phyloP scores from a whole-genome alignment of 805 yeast genomes.

The Saturnispora diversa region DNA sequence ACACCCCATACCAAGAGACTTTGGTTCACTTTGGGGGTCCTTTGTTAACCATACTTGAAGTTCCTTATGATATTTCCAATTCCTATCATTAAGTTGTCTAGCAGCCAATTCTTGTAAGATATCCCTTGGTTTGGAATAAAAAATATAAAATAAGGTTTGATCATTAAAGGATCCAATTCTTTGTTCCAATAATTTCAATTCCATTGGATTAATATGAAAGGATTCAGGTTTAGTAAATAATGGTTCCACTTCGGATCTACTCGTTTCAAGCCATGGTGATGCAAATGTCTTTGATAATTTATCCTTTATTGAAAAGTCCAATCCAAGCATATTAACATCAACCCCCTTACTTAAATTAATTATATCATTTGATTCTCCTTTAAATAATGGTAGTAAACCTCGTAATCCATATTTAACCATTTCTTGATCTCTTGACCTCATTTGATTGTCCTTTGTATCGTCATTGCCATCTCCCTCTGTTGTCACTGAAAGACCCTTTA shows the following conservation, averaged over 20 bases:
- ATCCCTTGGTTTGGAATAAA: constrained; percentile 90
- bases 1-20: constrained; percentile 68
- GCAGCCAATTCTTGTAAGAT: constrained; percentile 91
- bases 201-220: constrained; percentile 29
- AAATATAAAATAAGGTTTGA: constrained; percentile 87
- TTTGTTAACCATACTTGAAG: constrained; percentile 95
- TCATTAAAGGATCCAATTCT: constrained; percentile 63
- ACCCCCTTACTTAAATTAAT: constrained; percentile 66
- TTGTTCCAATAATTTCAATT: constrained; percentile 23
- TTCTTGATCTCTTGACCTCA: constrained; percentile 25
- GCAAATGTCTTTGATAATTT: constrained; percentile 57
- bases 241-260: constrained; percentile 87
- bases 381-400: constrained; percentile 52
- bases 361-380: constrained; percentile 55
- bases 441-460: constrained; percentile 13
- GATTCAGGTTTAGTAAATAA: constrained; percentile 56
- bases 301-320: constrained; percentile 44
- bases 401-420: constrained; percentile 60
- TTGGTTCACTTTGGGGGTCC: constrained; percentile 81
- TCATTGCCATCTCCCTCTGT: constrained; percentile 2
- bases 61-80: constrained; percentile 96
- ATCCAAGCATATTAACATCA: constrained; percentile 60
- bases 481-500: constrained; percentile 13
- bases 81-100: constrained; percentile 78
- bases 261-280: constrained; percentile 93